Percentiles rank a stretch among this genome's conserved stretches.
These are phyloP conservation scores for Aspergillus pseudotamarii DNA, from an alignment of 2,329 filamentous ascomycete species.

Conservation along the genomic window DNA sequence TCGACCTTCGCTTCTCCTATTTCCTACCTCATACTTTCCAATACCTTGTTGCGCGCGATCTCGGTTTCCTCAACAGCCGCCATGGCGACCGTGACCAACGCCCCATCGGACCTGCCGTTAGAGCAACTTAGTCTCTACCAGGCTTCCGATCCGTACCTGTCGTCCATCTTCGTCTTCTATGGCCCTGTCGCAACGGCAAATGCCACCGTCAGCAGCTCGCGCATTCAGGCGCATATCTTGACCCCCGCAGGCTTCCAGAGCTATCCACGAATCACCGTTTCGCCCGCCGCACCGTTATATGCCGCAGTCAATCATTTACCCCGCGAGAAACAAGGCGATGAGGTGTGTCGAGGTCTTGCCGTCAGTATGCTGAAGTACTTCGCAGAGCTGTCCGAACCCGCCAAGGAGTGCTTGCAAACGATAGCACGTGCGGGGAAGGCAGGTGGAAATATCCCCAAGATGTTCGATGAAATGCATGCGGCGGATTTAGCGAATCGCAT, in stretches of 20 bases:
- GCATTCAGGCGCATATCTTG: slow-evolving; percentile 92
- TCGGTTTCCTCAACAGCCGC: slow-evolving; percentile 30
- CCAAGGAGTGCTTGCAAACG: slow-evolving; percentile 70
- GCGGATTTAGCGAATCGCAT: slow-evolving; percentile 86
- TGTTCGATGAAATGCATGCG: slow-evolving; percentile 91
- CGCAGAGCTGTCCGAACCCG: slow-evolving; percentile 74
- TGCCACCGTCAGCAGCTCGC: slow-evolving; percentile 82
- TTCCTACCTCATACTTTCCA: slow-evolving; percentile 12
- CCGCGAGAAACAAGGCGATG: slow-evolving; percentile 92
- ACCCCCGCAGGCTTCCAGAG: slow-evolving; percentile 85
- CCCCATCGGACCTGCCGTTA: slow-evolving; percentile 74
- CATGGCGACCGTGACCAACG: slow-evolving; percentile 83
- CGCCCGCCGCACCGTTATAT: slow-evolving; percentile 89
- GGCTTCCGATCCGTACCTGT: slow-evolving; percentile 79
- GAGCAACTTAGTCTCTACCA: slow-evolving; percentile 87
- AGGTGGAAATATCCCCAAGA: slow-evolving; percentile 64
- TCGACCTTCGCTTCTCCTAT: slow-evolving; percentile 4
- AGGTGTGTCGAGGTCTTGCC: slow-evolving; percentile 85
- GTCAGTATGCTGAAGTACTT: slow-evolving; percentile 96
- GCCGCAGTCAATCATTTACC: slow-evolving; percentile 86
- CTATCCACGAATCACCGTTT: slow-evolving; percentile 88
- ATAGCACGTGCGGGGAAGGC: slow-evolving; percentile 56
- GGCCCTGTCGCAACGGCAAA: slow-evolving; percentile 88
- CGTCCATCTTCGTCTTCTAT: slow-evolving; percentile 84
- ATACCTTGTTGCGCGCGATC: slow-evolving; percentile 13